These are phyloP conservation scores for Candida bentonensis DNA, from an alignment of 805 yeast species.

Conservation along the genomic window DNA sequence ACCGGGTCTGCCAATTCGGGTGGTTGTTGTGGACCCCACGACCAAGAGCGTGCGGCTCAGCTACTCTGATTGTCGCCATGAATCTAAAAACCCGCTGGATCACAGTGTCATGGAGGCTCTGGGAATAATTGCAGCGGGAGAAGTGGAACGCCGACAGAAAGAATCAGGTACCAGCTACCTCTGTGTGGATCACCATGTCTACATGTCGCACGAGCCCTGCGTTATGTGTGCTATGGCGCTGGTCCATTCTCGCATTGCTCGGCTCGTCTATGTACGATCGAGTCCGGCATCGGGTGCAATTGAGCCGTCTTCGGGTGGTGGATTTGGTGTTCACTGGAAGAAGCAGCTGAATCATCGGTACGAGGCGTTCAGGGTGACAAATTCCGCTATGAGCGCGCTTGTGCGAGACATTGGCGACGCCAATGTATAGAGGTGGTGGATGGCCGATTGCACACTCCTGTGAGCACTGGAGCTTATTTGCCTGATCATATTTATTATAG, in stretches of 20 bases:
- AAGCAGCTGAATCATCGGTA: conserved; percentile 75
- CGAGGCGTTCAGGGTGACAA: conserved; percentile 70
- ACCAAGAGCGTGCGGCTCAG: conserved; percentile 28
- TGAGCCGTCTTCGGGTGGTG: conserved; percentile 41
- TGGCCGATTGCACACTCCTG: too few relatives aligned
- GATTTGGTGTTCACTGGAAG: conserved; percentile 63
- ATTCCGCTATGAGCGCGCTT: too few relatives aligned
- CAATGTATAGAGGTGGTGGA: too few relatives aligned
- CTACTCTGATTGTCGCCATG: conserved; percentile 26
- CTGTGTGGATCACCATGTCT: conserved; percentile 64
- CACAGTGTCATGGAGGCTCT: conserved; percentile 74
- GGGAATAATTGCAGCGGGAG: conserved; percentile 43
- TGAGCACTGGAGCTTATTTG: too few relatives aligned
- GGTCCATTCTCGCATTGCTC: conserved; percentile 71
- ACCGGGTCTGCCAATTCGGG: conserved; percentile 32
- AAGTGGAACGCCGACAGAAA: conserved; percentile 27
- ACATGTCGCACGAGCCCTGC: conserved; percentile 92
- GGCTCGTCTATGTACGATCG: conserved; percentile 46
- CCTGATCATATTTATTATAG: too few relatives aligned
- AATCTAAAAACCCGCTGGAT: conserved; percentile 34
- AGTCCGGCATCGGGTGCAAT: conserved; percentile 41
- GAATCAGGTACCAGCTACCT: conserved; percentile 32
- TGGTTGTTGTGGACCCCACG: conserved; percentile 50
- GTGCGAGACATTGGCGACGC: too few relatives aligned
- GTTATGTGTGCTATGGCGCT: conserved; percentile 95